Conservation (phyloP, 2,329 filamentous ascomycete species). For the Periconia sp. region DNA sequence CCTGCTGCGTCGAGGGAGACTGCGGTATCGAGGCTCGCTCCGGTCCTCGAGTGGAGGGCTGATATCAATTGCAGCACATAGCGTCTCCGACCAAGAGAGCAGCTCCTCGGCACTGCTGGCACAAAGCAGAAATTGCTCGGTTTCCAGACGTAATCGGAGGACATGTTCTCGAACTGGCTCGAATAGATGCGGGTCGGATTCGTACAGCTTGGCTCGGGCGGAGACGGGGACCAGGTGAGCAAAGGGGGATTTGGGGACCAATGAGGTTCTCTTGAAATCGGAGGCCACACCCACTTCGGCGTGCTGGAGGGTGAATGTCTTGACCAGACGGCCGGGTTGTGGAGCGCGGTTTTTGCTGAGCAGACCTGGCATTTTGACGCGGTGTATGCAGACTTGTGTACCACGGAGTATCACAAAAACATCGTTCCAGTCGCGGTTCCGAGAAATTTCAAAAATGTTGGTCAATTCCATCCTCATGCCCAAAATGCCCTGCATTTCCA, state of each 20-base stretch:
- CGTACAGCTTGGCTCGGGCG: constrained; percentile 44
- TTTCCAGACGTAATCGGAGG: constrained; percentile 71
- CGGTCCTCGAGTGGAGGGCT: constrained; percentile 71
- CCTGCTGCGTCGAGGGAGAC: constrained; percentile 48
- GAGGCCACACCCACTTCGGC: constrained; percentile 74
- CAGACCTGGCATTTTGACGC: constrained; percentile 57
- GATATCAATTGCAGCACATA: constrained; percentile 72
- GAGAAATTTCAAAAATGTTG: constrained; percentile 63
- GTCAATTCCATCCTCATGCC: constrained; percentile 67
- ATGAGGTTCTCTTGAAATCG: constrained; percentile 64
- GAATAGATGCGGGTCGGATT: constrained; percentile 51
- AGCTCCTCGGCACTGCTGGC: constrained; percentile 67
- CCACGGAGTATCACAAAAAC: constrained; percentile 67
- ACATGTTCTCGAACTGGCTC: constrained; percentile 57
- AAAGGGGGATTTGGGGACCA: constrained; percentile 48
- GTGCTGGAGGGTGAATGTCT: constrained; percentile 71
- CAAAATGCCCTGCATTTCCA: constrained; percentile 38
- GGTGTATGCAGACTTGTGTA: constrained; percentile 67
- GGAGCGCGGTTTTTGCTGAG: constrained; percentile 53
- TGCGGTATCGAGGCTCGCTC: constrained; percentile 48
- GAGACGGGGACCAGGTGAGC: constrained; percentile 48
- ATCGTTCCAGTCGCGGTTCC: constrained; percentile 65
- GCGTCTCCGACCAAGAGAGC: constrained; percentile 67
- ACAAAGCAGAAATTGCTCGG: constrained; percentile 72
- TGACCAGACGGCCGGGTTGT: constrained; percentile 61